Evolutionary conservation across 2,329 filamentous ascomycete species (phyloP).

Genomic region (Alternaria tenuissima): DNA sequence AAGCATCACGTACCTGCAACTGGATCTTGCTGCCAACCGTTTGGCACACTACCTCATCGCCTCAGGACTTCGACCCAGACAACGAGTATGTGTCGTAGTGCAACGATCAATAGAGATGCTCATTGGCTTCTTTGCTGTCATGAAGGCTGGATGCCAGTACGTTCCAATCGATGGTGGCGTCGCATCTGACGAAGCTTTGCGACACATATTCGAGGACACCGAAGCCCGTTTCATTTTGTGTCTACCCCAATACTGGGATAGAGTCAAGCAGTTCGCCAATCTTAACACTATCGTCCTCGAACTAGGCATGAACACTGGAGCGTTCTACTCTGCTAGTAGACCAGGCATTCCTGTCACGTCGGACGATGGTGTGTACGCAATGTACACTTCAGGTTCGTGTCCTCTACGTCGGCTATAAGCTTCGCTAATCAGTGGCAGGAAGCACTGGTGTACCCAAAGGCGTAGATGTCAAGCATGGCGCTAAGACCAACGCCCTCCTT

Average conservation of each 20-base stretch:
- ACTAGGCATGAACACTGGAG: constrained; percentile 25
- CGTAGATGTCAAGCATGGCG: constrained; percentile 65
- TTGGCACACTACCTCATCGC: constrained; percentile 43
- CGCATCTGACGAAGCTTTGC: constrained; percentile 47
- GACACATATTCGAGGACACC: constrained; percentile 60
- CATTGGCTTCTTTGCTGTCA: constrained; percentile 64
- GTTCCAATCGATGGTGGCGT: constrained; percentile 65
- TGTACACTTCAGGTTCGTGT: constrained; percentile 60
- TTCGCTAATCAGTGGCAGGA: constrained; percentile 26
- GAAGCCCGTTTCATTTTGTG: constrained; percentile 58
- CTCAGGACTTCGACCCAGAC: constrained; percentile 41
- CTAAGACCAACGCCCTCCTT: constrained; percentile 64
- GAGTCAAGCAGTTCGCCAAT: constrained; percentile 29
- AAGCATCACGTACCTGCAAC: constrained; percentile 40
- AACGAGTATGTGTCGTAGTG: constrained; percentile 64
- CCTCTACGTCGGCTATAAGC: neutral
- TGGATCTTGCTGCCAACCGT: constrained; percentile 43
- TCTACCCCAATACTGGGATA: constrained; percentile 48
- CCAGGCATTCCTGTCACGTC: constrained; percentile 25
- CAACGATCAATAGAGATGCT: constrained; percentile 66
- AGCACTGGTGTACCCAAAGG: constrained; percentile 68
- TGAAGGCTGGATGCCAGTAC: constrained; percentile 67
- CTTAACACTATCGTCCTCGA: constrained; percentile 25
- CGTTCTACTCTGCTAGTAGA: constrained; percentile 24
- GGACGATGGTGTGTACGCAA: constrained; percentile 48